Evolutionary conservation across 495 filamentous ascomycete species (phyloP).

Genomic region (Aspergillus sclerotioniger): DNA sequence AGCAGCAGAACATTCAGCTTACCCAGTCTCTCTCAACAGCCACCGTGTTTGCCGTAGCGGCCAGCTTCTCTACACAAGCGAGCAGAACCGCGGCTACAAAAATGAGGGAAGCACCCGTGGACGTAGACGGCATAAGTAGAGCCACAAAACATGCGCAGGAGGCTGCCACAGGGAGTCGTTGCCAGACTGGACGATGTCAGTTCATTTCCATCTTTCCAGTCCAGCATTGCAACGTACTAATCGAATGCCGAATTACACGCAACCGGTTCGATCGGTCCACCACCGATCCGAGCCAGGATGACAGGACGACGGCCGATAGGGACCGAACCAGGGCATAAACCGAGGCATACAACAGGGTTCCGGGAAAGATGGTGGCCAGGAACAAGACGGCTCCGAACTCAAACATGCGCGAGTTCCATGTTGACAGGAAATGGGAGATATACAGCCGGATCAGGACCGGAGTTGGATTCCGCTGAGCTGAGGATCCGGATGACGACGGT

Average conservation of each 20-base stretch:
- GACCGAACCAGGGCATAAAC: constrained; percentile 39
- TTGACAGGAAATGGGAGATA: constrained; percentile 62
- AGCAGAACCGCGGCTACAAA: constrained; percentile 47
- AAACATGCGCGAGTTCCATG: constrained; percentile 70
- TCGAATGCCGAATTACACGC: constrained; percentile 47
- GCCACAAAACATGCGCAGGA: constrained; percentile 37
- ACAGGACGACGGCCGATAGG: constrained; percentile 28
- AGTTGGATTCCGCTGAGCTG: background rate
- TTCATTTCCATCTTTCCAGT: constrained; percentile 7
- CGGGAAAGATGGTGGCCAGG: constrained; percentile 57
- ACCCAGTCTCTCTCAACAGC: constrained; percentile 70
- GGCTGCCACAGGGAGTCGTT: constrained; percentile 36
- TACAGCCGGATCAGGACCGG: constrained; percentile 39
- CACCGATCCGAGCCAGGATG: constrained; percentile 46
- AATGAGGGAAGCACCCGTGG: constrained; percentile 25
- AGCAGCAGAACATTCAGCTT: background rate
- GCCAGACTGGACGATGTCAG: constrained; percentile 28
- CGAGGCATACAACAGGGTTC: constrained; percentile 47
- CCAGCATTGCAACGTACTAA: constrained; percentile 33
- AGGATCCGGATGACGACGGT: background rate
- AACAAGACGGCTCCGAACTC: constrained; percentile 65
- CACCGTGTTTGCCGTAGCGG: constrained; percentile 54
- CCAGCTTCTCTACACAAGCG: constrained; percentile 58
- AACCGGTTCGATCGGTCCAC: constrained; percentile 47
- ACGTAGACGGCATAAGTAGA: constrained; percentile 12